Conservation (phyloP, 176 grass and related monocot species). For the Melocanna baccifera region DNA sequence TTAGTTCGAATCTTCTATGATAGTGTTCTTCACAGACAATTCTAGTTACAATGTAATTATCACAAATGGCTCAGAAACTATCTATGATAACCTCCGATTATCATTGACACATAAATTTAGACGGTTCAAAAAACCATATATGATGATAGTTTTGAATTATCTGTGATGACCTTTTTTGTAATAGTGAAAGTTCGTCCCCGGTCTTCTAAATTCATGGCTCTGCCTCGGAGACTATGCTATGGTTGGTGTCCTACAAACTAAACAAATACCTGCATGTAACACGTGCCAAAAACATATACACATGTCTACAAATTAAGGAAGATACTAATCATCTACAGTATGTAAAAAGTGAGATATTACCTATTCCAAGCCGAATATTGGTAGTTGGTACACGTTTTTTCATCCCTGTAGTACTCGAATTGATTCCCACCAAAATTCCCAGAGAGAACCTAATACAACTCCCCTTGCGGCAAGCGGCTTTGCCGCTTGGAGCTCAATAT, state of each 20-base stretch:
- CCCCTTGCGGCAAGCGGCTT: neutral
- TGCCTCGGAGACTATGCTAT: too few relatives aligned
- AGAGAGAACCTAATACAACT: constrained; percentile 26
- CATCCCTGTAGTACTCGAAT: neutral
- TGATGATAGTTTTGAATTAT: too few relatives aligned
- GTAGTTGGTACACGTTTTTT: neutral
- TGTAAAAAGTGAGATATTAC: neutral
- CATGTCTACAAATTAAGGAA: neutral
- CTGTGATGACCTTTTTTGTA: too few relatives aligned
- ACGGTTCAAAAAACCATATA: too few relatives aligned
- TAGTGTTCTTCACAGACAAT: too few relatives aligned
- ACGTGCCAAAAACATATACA: neutral
- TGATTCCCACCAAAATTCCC: neutral
- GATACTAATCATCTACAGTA: neutral
- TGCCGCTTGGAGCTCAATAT: neutral
- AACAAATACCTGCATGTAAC: neutral
- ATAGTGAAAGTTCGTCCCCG: too few relatives aligned
- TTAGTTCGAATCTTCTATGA: too few relatives aligned
- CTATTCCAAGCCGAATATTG: neutral
- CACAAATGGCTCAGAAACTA: too few relatives aligned
- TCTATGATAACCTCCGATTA: too few relatives aligned
- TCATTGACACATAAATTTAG: too few relatives aligned
- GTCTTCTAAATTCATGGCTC: too few relatives aligned
- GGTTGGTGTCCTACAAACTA: neutral
- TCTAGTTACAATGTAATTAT: too few relatives aligned